Evolutionary conservation across 2,329 filamentous ascomycete genomes (phyloP), one percentile per base, ranked within the genome.

Genomic region (Cadophora gregata): DNA sequence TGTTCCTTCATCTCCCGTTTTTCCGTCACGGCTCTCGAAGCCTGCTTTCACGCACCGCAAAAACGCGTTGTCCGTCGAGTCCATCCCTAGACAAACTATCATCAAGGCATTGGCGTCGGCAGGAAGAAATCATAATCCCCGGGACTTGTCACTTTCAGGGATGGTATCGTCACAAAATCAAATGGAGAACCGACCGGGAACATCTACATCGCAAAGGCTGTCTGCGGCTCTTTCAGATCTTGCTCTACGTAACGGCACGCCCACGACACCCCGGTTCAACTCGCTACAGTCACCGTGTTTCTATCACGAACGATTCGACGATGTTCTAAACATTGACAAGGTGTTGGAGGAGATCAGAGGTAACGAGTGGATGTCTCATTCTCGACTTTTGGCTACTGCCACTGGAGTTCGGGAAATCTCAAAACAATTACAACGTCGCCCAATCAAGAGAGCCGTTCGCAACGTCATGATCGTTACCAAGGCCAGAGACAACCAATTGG

Each of bases 391-490:
- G 75, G 95, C 97, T 82, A 99, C 96, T 0, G 96, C 96, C 60
- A 97, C 93, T 0, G 92, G 93, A 56, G 96, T 99, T 24, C 89
- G 96, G 62, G 96, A 99, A 80, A 94, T 99, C 14, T 96, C 93
- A 19, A 95, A 96, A 79, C 96, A 98, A 80, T 85, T 99, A 66
- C 95, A 97, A 81, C 89, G 95, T 64, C 88, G 93, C 48, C 95
- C 96, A 25, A 93, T 98, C 79, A 96, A 92, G 80, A 90, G 94
- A 72, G 94, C 94, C 12, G 94, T 99, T 56, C 89, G 88, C 76
- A 97, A 93, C 78, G 88, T 99, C 75, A 98, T 99, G 96, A 97
- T 99, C 75, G 93, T 99, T 71, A 99, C 96, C 69, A 99, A 98
- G 80, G 96, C 96, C 25, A 89, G 96, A 70, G 96, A 99, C 81